Evolutionary conservation across 257 asterid species (phyloP).

Genomic region (Gardenia jasminoides): DNA sequence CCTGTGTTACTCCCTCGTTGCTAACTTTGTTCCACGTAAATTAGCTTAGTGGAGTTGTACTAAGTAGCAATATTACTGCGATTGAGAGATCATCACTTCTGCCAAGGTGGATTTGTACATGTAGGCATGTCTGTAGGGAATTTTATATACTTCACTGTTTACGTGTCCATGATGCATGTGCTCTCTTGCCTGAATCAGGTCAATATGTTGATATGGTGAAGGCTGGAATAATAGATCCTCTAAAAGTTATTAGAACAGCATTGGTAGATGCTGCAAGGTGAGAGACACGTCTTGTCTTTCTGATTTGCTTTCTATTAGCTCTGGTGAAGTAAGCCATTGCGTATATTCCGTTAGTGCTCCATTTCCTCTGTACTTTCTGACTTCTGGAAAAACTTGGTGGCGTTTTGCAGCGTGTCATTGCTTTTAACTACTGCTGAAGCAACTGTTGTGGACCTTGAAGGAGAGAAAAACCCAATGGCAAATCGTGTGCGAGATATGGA

Average conservation of each 20-base stretch:
- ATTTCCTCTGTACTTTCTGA: no score
- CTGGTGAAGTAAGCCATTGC: neutral
- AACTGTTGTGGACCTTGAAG: conserved; percentile 48
- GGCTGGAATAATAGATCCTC: conserved; percentile 80
- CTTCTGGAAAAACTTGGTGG: conserved; percentile 8
- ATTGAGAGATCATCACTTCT: neutral
- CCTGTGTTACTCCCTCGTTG: neutral
- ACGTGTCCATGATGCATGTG: neutral
- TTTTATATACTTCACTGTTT: neutral
- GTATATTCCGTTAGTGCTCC: neutral
- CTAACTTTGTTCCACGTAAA: neutral
- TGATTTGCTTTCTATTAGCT: neutral
- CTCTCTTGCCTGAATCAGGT: conserved; percentile 38
- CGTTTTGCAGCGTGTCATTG: conserved; percentile 55
- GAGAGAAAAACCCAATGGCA: conserved; percentile 50
- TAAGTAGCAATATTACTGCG: neutral
- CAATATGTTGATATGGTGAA: conserved; percentile 71
- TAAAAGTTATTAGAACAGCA: conserved; percentile 81
- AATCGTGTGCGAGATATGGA: conserved; percentile 60
- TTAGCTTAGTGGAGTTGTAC: neutral
- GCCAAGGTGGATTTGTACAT: neutral
- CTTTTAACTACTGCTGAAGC: conserved; percentile 77
- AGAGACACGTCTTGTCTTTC: conserved; percentile 9
- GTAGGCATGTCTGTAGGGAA: neutral
- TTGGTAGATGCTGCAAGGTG: conserved; percentile 77